These are phyloP conservation scores for Leccinum arenicola DNA, from an alignment of 768 basidiomycete species.

Conservation along the genomic window DNA sequence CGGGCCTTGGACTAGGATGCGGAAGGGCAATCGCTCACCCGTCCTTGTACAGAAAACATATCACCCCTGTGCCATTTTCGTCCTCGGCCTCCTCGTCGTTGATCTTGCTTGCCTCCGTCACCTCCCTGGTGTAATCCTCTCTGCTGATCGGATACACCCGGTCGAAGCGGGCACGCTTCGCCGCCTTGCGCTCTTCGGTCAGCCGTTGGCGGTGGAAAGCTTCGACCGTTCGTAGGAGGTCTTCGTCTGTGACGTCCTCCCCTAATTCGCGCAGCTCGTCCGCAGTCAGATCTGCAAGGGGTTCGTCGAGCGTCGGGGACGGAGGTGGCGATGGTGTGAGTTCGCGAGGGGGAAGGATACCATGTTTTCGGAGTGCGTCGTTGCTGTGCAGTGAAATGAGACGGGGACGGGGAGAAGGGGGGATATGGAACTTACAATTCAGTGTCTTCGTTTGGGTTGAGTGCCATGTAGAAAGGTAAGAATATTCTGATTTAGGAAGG, in stretches of 20 bases:
- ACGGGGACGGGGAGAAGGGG: background rate
- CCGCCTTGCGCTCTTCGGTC: constrained; percentile 55
- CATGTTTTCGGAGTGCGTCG: constrained; percentile 89
- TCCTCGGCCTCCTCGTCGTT: constrained; percentile 63
- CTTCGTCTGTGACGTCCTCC: constrained; percentile 75
- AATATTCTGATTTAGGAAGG: constrained; percentile 26
- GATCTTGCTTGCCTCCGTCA: constrained; percentile 86
- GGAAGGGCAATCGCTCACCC: constrained; percentile 52
- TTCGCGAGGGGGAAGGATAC: constrained; percentile 79
- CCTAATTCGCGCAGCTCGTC: constrained; percentile 65
- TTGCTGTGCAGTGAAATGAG: constrained; percentile 54
- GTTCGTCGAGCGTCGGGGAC: constrained; percentile 66
- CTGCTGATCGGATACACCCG: constrained; percentile 83
- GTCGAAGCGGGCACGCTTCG: constrained; percentile 72
- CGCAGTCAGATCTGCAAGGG: constrained; percentile 60
- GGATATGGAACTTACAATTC: constrained; percentile 71
- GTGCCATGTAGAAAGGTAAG: constrained; percentile 41
- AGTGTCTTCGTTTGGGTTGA: constrained; percentile 89
- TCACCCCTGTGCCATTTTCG: constrained; percentile 82
- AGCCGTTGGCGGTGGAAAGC: constrained; percentile 62
- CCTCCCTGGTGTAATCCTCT: constrained; percentile 92
- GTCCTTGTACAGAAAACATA: constrained; percentile 95
- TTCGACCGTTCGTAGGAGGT: constrained; percentile 70
- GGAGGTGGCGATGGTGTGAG: constrained; percentile 80
- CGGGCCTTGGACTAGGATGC: background rate